phyloP scores from a whole-genome alignment of 2,329 filamentous ascomycete genomes.

The Coniochaeta sp. region DNA sequence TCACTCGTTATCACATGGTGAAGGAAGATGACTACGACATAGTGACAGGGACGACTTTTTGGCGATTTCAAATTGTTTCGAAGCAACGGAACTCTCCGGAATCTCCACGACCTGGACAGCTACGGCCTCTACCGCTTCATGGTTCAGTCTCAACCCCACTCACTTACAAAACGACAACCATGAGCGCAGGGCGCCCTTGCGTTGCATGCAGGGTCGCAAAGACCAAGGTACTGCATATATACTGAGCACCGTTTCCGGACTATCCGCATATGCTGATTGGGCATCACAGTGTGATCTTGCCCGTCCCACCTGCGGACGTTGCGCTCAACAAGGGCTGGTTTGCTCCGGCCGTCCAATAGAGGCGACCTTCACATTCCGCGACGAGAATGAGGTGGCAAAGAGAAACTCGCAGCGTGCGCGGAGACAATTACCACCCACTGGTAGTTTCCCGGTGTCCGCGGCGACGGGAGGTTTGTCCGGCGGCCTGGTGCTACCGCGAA shows the following conservation, averaged over 20 bases:
- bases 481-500: background rate
- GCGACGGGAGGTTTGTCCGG: background rate
- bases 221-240: background rate
- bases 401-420: slow-evolving; percentile 1
- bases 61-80: no score
- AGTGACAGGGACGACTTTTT: no score
- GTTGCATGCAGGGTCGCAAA: background rate
- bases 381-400: slow-evolving; percentile 1
- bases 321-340: background rate
- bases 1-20: no score
- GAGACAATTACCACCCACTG: background rate
- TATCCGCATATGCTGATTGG: background rate
- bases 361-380: background rate
- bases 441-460: background rate
- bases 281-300: slow-evolving; percentile 1
- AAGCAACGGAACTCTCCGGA: no score
- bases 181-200: background rate
- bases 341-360: slow-evolving; percentile 1
- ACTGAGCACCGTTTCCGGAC: background rate
- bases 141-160: no score
- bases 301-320: background rate
- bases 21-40: no score
- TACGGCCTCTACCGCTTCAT: no score
- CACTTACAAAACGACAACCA: background rate
- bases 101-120: no score